A percentile compares a stretch with the other conserved stretches of the same genome.
These are phyloP conservation scores for Marasmius fiardii DNA, from an alignment of 1,284 basidiomycete species.

Conservation along the genomic window DNA sequence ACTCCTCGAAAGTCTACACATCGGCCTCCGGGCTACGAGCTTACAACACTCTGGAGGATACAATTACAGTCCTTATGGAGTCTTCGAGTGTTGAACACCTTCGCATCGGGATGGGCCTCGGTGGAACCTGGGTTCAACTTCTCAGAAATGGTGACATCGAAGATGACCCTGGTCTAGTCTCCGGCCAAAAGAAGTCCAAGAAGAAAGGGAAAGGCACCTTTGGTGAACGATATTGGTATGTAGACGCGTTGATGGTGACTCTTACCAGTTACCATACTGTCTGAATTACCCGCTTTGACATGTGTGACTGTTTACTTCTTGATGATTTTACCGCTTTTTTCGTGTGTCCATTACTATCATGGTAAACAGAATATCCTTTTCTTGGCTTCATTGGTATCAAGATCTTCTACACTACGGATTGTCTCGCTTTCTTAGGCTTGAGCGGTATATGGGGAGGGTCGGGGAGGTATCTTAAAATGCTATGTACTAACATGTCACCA, in stretches of 20 bases:
- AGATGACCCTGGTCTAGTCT: not conserved
- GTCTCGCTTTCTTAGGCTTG: not conserved
- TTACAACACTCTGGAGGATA: conserved; percentile 43
- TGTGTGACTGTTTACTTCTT: too few species aligned
- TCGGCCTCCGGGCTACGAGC: not conserved
- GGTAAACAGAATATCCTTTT: too few species aligned
- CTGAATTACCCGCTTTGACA: not conserved
- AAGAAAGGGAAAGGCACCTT: conserved; percentile 31
- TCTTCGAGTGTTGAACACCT: conserved; percentile 41
- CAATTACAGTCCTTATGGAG: conserved; percentile 53
- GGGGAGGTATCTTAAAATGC: too few species aligned
- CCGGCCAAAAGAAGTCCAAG: conserved; percentile 26
- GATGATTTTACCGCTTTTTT: not conserved
- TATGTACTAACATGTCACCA: too few species aligned
- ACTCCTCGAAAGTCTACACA: conserved; percentile 24
- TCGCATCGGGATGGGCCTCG: conserved; percentile 49
- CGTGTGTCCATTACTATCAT: too few species aligned
- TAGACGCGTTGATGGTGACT: conserved; percentile 33
- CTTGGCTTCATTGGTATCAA: not conserved
- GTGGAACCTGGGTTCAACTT: conserved; percentile 62
- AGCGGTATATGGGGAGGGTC: not conserved
- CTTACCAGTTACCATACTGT: conserved; percentile 29
- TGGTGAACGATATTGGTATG: conserved; percentile 37
- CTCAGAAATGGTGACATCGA: conserved; percentile 31
- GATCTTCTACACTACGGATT: not conserved